A percentile compares a stretch with the other conserved stretches of the same genome.
These are phyloP conservation scores for Pyracantha coccinea DNA, from an alignment of 331 rosid genomes.

Conservation along the genomic window DNA sequence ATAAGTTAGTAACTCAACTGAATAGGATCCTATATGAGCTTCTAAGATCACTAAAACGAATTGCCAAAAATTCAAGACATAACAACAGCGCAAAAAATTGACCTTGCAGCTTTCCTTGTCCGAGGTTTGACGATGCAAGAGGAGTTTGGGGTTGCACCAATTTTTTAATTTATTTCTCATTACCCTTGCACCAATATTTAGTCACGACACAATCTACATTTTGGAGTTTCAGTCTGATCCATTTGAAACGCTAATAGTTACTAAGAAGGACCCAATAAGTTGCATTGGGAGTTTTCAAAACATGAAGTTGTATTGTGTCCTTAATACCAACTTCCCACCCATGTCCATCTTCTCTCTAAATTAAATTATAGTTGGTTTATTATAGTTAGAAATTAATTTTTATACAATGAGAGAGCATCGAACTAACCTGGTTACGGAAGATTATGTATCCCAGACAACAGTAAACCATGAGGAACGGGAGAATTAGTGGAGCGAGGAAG, in stretches of 20 bases:
- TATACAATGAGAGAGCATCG: neutral
- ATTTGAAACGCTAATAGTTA: neutral
- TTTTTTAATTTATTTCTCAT: neutral
- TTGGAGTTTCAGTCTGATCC: neutral
- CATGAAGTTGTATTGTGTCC: neutral
- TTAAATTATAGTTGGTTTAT: neutral
- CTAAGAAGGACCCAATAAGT: neutral
- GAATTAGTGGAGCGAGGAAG: conserved; percentile 73
- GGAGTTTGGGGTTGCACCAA: neutral
- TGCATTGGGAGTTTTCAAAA: neutral
- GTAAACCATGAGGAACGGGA: conserved; percentile 73
- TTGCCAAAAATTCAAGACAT: neutral
- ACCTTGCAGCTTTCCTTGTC: neutral
- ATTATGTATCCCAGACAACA: conserved; percentile 60
- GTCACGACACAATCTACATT: neutral
- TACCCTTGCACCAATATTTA: neutral
- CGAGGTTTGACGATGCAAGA: neutral
- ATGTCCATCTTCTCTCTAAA: neutral
- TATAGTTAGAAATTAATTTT: neutral
- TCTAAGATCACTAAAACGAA: neutral
- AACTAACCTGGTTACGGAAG: conserved; percentile 66
- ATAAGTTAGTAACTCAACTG: neutral
- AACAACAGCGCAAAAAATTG: neutral
- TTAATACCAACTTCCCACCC: neutral
- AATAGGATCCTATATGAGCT: neutral